Evolutionary conservation across 176 grass and related monocot species (phyloP).

Genomic region (Eragrostis curvula): DNA sequence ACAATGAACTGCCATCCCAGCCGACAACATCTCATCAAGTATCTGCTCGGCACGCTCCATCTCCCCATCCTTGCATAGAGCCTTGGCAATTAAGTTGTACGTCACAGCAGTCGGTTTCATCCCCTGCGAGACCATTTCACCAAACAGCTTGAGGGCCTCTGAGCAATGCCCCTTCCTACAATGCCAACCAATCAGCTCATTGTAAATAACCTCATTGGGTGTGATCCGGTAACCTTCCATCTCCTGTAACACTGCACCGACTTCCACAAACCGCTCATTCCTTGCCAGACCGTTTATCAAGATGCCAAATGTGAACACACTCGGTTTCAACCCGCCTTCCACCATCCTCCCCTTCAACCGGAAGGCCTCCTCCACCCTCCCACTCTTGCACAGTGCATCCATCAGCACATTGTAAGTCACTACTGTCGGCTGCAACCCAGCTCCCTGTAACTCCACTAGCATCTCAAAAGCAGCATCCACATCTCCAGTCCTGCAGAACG

Average conservation of each 20-base stretch:
- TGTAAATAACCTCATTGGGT: conserved; percentile 85
- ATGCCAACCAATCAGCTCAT: conserved; percentile 77
- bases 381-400: conserved; percentile 72
- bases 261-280: conserved; percentile 52
- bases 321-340: conserved; percentile 53
- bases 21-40: conserved; percentile 76
- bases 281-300: conserved; percentile 86
- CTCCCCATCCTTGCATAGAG: conserved; percentile 74
- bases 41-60: conserved; percentile 67
- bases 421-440: conserved; percentile 46
- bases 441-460: conserved; percentile 57
- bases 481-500: conserved; percentile 56
- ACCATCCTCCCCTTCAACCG: conserved; percentile 67
- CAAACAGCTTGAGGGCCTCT: conserved; percentile 53
- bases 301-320: conserved; percentile 72
- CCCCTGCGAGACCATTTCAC: conserved; percentile 71
- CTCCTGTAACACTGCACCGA: conserved; percentile 51
- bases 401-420: conserved; percentile 79
- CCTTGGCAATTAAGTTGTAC: conserved; percentile 68
- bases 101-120: conserved; percentile 68
- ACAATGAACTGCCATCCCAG: conserved; percentile 65
- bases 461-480: conserved; percentile 53
- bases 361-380: conserved; percentile 74
- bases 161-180: conserved; percentile 56
- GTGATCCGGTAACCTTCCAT: conserved; percentile 67